Percentiles rank a stretch among this genome's conserved stretches.
Conservation (phyloP, 805 yeast species). For the Komagataella kurtzmanii region DNA sequence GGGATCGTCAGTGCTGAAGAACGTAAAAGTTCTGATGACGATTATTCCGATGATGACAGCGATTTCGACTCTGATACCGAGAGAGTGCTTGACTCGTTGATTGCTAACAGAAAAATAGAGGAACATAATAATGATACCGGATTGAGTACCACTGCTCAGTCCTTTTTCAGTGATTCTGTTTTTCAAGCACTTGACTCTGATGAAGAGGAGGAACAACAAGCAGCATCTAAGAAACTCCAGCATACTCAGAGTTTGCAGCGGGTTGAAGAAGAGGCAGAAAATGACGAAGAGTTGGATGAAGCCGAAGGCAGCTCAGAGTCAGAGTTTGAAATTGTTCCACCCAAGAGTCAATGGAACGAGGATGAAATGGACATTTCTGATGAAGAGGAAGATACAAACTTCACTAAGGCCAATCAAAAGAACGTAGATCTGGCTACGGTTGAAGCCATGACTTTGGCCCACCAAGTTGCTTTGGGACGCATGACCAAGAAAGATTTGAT, state of each 20-base stretch:
- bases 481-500: slow-evolving; percentile 71
- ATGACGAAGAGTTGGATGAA: slow-evolving; percentile 9
- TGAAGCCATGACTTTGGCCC: slow-evolving; percentile 97
- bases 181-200: slow-evolving; percentile 34
- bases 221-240: neutral
- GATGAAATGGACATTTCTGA: slow-evolving; percentile 19
- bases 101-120: slow-evolving; percentile 37
- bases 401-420: slow-evolving; percentile 29
- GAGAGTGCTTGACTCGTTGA: slow-evolving; percentile 48
- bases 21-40: slow-evolving; percentile 24
- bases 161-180: slow-evolving; percentile 37
- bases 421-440: slow-evolving; percentile 78
- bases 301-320: slow-evolving; percentile 4
- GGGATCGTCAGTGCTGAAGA: slow-evolving; percentile 38
- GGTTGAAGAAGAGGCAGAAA: slow-evolving; percentile 8
- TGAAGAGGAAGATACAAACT: slow-evolving; percentile 28
- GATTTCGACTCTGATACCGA: slow-evolving; percentile 54
- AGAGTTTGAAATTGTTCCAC: slow-evolving; percentile 15
- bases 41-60: slow-evolving; percentile 28
- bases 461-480: slow-evolving; percentile 84
- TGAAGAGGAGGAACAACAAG: slow-evolving; percentile 1
- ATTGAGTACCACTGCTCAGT: slow-evolving; percentile 27
- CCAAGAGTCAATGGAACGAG: slow-evolving; percentile 24
- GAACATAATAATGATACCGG: slow-evolving; percentile 20
- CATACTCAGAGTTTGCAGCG: neutral